phyloP scores from a whole-genome alignment of 345 rosid species.

The Salix dunnii region DNA sequence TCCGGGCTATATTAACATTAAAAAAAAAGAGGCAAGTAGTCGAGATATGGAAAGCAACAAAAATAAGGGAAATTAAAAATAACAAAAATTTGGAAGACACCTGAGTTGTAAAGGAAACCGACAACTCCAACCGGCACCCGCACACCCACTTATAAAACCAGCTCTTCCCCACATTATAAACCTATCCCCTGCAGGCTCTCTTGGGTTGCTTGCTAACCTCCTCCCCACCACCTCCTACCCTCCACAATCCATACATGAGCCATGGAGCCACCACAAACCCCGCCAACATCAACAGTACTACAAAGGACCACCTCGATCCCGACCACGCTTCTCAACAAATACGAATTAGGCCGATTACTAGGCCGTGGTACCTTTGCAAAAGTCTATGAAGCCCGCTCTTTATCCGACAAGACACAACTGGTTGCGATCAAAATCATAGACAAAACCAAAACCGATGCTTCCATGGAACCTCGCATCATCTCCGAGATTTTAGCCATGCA shows the following conservation, averaged over 20 bases:
- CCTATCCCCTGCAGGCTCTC: not conserved
- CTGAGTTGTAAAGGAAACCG: not conserved
- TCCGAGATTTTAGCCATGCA: conserved; percentile 84
- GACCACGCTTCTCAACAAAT: conserved; percentile 52
- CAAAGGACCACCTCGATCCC: conserved; percentile 14
- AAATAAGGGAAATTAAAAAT: not conserved
- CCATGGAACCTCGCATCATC: conserved; percentile 59
- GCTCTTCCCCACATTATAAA: not conserved
- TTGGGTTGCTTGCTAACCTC: not conserved
- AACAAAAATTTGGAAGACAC: not conserved
- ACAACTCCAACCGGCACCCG: not conserved
- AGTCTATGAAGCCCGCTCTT: conserved; percentile 56
- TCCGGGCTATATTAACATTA: not conserved
- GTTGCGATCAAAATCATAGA: conserved; percentile 74
- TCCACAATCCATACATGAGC: not conserved
- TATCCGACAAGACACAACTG: conserved; percentile 27
- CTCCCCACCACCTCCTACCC: not conserved
- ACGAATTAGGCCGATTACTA: conserved; percentile 53
- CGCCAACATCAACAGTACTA: conserved; percentile 2
- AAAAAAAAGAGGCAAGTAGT: not conserved
- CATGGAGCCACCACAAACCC: conserved; percentile 18
- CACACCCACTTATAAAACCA: not conserved
- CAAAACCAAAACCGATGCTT: conserved; percentile 42
- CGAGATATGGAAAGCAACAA: not conserved
- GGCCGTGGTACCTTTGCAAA: conserved; percentile 80